phyloP scores from a whole-genome alignment of 1,139 yeast genomes.

The Arxiozyma bovina region DNA sequence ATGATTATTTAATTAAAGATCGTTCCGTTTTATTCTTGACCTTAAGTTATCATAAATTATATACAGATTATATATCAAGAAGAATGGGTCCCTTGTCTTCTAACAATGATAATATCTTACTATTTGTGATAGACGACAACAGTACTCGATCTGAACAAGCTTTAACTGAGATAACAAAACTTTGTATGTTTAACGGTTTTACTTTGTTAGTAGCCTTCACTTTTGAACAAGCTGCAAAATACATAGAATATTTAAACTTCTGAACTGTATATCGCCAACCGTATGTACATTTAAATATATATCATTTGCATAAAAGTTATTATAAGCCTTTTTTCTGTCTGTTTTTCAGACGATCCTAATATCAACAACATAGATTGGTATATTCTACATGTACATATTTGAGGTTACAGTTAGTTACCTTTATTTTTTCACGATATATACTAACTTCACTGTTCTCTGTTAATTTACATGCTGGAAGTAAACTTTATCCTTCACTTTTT shows the following conservation, averaged over 20 bases:
- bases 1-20: conserved; percentile 57
- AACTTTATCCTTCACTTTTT: no score
- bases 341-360: no score
- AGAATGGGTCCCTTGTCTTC: conserved; percentile 53
- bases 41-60: conserved; percentile 72
- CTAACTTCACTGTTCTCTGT: not conserved
- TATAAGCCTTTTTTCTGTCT: no score
- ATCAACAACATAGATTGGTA: not conserved
- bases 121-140: conserved; percentile 82
- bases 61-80: conserved; percentile 76
- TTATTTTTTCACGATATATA: not conserved
- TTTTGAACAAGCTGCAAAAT: conserved; percentile 78
- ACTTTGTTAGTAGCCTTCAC: conserved; percentile 73
- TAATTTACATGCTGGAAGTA: not conserved
- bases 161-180: conserved; percentile 58
- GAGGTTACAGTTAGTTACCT: not conserved
- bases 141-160: conserved; percentile 65
- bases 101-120: conserved; percentile 48
- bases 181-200: conserved; percentile 62
- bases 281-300: not conserved
- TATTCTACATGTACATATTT: no score
- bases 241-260: conserved; percentile 37
- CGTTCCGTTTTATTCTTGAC: conserved; percentile 68
- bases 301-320: not conserved
- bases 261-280: conserved; percentile 4